Conservation (phyloP, 2,329 filamentous ascomycete species). For the Colletotrichum caudatum region DNA sequence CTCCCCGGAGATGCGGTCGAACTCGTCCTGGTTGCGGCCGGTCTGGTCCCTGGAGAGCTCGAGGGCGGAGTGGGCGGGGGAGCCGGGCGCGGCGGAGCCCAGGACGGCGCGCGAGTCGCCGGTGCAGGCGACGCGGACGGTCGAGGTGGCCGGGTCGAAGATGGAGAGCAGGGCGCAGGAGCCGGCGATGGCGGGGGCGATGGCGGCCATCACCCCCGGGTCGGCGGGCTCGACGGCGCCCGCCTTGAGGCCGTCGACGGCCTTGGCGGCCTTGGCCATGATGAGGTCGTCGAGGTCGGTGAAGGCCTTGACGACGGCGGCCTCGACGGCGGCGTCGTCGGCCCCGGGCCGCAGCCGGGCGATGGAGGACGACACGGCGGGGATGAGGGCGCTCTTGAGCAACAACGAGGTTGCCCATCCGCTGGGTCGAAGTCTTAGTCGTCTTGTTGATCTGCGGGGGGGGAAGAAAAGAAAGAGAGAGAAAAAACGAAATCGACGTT, state of each 20-base stretch:
- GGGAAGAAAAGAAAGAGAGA: too few relatives aligned
- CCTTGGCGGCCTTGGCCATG: conserved; percentile 53
- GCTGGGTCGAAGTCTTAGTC: conserved; percentile 40
- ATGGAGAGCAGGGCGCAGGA: conserved; percentile 74
- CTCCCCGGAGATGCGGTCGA: conserved; percentile 63
- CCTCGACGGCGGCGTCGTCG: conserved; percentile 60
- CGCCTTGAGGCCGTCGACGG: conserved; percentile 47
- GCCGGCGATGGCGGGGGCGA: conserved; percentile 59
- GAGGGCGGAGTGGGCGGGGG: conserved; percentile 60
- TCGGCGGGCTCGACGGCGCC: conserved; percentile 40
- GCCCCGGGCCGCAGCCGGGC: conserved; percentile 50
- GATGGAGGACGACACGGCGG: conserved; percentile 55
- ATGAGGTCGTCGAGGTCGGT: conserved; percentile 69
- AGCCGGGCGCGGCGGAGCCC: conserved; percentile 57
- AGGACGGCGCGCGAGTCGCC: conserved; percentile 77
- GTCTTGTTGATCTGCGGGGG: neutral
- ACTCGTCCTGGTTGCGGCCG: conserved; percentile 70
- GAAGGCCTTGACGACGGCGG: conserved; percentile 69
- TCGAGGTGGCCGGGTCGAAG: conserved; percentile 66
- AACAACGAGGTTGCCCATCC: conserved; percentile 57
- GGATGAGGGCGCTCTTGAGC: conserved; percentile 56
- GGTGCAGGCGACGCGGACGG: conserved; percentile 72
- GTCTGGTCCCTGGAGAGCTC: conserved; percentile 75
- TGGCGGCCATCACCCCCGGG: conserved; percentile 33
- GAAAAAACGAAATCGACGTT: neutral